A percentile compares a stretch with the other conserved stretches of the same genome.
phyloP scores from a whole-genome alignment of 495 filamentous ascomycete species.

The Aspergillus ellipticus region DNA sequence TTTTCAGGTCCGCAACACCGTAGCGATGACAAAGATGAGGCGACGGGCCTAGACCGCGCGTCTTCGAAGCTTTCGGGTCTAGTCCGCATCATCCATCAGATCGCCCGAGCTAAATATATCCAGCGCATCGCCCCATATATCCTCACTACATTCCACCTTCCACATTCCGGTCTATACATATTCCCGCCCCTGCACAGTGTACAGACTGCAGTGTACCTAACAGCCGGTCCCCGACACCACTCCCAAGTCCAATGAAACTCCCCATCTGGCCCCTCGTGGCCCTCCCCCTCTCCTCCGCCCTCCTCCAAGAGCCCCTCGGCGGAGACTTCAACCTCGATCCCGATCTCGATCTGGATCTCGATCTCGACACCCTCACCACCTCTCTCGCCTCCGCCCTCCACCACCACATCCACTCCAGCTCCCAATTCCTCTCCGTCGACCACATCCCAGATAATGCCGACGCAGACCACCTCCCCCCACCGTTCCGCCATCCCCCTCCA shows the following conservation, averaged over 20 bases:
- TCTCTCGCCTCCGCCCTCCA: neutral
- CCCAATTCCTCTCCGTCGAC: neutral
- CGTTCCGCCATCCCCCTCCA: neutral
- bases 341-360: neutral
- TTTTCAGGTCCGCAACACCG: neutral
- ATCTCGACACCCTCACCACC: neutral
- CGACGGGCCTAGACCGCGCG: neutral
- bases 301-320: neutral
- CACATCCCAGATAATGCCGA: neutral
- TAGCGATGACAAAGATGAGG: neutral
- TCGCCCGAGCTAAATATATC: neutral
- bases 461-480: neutral
- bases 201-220: neutral
- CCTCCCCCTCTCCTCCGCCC: constrained; percentile 1
- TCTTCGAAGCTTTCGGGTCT: neutral
- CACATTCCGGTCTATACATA: neutral
- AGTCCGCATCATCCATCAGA: neutral
- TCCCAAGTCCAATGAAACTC: neutral
- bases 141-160: neutral
- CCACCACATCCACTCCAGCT: neutral
- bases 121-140: no score
- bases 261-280: constrained; percentile 2
- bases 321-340: neutral
- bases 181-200: neutral
- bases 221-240: no score